phyloP scores from a whole-genome alignment of 2,329 filamentous ascomycete species.

The Colletotrichum sp. region DNA sequence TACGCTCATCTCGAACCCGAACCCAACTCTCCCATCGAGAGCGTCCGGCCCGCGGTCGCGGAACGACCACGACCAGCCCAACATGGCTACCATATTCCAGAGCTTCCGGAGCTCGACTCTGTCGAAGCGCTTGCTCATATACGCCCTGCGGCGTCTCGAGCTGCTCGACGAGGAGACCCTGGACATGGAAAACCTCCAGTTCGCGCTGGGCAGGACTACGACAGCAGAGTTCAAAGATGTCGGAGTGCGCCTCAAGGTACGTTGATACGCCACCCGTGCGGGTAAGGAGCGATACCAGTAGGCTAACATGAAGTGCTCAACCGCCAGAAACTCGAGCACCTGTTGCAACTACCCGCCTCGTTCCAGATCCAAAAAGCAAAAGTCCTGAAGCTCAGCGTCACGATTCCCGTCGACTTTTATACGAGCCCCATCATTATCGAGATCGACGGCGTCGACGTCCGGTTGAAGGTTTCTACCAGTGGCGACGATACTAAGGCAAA shows the following conservation, averaged over 20 bases:
- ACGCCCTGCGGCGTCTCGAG: conserved; percentile 82
- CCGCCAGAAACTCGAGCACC: conserved; percentile 77
- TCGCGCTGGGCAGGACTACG: conserved; percentile 81
- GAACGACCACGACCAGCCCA: conserved; percentile 20
- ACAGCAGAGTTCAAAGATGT: conserved; percentile 88
- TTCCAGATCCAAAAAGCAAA: conserved; percentile 77
- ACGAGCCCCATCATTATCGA: conserved; percentile 83
- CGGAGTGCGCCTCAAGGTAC: conserved; percentile 74
- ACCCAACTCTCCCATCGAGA: not conserved
- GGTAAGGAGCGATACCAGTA: not conserved
- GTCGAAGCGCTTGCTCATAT: conserved; percentile 88
- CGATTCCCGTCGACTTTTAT: conserved; percentile 87
- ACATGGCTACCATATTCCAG: conserved; percentile 77
- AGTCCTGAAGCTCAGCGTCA: conserved; percentile 78
- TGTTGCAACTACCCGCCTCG: conserved; percentile 76
- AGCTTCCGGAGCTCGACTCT: conserved; percentile 72
- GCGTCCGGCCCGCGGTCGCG: not conserved
- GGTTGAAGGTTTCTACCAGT: conserved; percentile 57
- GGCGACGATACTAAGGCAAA: conserved; percentile 30
- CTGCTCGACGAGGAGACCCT: conserved; percentile 87
- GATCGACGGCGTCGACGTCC: conserved; percentile 79
- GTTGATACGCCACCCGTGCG: not conserved
- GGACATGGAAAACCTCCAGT: conserved; percentile 84
- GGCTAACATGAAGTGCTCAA: not conserved
- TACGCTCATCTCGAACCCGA: not conserved